Conservation (phyloP, 768 basidiomycete species). For the Pleurotus sapidus region DNA sequence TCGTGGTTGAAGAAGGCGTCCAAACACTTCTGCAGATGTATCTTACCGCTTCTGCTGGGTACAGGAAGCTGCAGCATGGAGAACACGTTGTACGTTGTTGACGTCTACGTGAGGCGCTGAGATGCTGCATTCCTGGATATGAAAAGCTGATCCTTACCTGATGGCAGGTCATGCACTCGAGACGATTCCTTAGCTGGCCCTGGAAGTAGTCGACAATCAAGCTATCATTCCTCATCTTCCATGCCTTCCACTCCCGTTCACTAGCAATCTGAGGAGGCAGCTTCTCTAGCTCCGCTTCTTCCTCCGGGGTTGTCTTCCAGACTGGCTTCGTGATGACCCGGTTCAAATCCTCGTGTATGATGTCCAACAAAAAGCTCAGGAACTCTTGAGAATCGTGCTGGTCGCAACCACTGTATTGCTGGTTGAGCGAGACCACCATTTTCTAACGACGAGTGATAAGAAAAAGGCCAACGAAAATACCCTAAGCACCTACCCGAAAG, state of each 20-base stretch:
- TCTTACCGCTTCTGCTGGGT: constrained; percentile 56
- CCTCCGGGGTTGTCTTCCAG: constrained; percentile 64
- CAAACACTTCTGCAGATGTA: constrained; percentile 77
- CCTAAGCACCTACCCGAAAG: constrained; percentile 60
- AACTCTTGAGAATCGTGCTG: constrained; percentile 99
- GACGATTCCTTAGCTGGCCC: constrained; percentile 88
- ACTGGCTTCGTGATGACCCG: constrained; percentile 72
- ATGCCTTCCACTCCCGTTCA: constrained; percentile 90
- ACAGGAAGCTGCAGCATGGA: constrained; percentile 94
- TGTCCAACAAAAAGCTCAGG: constrained; percentile 89
- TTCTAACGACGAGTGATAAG: constrained; percentile 22
- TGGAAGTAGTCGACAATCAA: constrained; percentile 97
- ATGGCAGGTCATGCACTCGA: constrained; percentile 88
- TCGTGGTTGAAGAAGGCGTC: constrained; percentile 91
- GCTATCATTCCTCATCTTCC: constrained; percentile 88
- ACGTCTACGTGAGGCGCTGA: constrained; percentile 58
- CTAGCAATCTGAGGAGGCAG: constrained; percentile 86
- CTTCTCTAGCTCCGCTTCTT: constrained; percentile 86
- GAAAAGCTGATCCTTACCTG: constrained; percentile 48
- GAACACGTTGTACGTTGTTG: constrained; percentile 95
- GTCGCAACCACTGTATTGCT: constrained; percentile 80
- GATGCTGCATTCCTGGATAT: not conserved
- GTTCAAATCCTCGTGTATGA: constrained; percentile 87
- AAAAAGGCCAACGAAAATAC: not conserved
- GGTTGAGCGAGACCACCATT: constrained; percentile 46